Base-by-base conservation (phyloP, 2,329 filamentous ascomycete species). In the Tolypocladium ovalisporum region DNA sequence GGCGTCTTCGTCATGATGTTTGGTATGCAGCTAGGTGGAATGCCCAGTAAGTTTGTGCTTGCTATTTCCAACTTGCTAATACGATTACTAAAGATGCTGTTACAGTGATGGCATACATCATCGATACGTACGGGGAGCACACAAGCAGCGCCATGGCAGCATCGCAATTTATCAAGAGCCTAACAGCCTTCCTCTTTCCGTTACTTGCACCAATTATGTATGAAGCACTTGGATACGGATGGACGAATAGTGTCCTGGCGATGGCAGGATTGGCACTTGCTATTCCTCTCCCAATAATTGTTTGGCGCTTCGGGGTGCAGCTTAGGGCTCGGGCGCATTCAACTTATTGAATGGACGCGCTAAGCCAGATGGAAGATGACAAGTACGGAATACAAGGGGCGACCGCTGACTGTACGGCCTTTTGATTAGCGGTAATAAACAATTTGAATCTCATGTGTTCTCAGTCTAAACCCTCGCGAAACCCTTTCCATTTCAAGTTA, bases 171-270 rank as follows among this genome's bases (percentile, higher is more conserved):
- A 61, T 77, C 65, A 64, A 70, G 12, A 79, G 74, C 9, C 61
- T 81, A 12, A 27, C 49, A 67, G 78, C 76, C 0, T 80, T 80
- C 59, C 60, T 73, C 12, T 80, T 81, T 51, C 79, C 79, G 0
- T 60, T 81, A 0, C 80, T 80, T 58, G 76, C 75, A 0, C 76
- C 77, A 0, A 66, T 60, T 13, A 68, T 75, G 63, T 75, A 74
- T 39, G 39, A 61, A 4, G 57, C 55, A 0, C 60, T 76, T 1
- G 71, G 72, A 0, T 75, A 75, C 32, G 73, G 73, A 1, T 73
- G 71, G 70, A 68, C 71, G 0, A 75, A 74, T 32, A 74, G 62
- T 32, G 47, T 73, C 1, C 49, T 79, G 52, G 75, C 70, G 0
- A 67, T 76, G 19, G 61, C 68, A 0, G 65, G 65, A 0, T 60